A percentile compares a stretch with the other conserved stretches of the same genome.
phyloP scores from a whole-genome alignment of 2,329 filamentous ascomycete species.

The Fusarium sp. region DNA sequence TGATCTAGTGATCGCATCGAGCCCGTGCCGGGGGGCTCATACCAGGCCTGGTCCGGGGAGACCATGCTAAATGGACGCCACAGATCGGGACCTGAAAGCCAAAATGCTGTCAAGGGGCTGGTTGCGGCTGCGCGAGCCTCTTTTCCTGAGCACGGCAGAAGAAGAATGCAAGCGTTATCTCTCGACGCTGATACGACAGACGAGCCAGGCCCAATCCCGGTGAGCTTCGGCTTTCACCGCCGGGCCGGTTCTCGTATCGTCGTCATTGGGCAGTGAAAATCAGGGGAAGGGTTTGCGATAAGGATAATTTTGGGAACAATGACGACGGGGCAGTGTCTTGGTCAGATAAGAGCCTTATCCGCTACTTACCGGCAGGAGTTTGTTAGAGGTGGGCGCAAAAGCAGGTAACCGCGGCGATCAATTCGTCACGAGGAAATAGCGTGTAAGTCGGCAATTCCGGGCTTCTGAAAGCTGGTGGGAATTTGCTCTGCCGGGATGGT shows the following conservation, averaged over 20 bases:
- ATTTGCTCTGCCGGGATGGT: constrained; percentile 12
- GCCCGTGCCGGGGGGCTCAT: constrained; percentile 31
- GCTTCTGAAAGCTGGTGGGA: constrained; percentile 2
- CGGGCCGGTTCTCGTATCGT: constrained; percentile 49
- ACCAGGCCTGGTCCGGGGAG: constrained; percentile 24
- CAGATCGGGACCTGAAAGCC: constrained; percentile 45
- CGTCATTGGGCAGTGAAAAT: constrained; percentile 40
- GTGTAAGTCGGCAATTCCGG: constrained; percentile 47
- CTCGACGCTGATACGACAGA: constrained; percentile 33
- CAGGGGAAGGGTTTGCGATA: constrained; percentile 42
- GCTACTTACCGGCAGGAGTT: constrained; percentile 41
- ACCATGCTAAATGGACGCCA: constrained; percentile 38
- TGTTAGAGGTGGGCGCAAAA: constrained; percentile 17
- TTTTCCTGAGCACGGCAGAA: constrained; percentile 30
- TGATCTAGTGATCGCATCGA: constrained; percentile 27
- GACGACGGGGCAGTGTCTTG: constrained; percentile 30
- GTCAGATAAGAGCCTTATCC: constrained; percentile 41
- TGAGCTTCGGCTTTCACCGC: constrained; percentile 45
- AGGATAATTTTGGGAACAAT: constrained; percentile 28
- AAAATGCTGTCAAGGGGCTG: constrained; percentile 24
- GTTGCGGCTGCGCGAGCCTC: constrained; percentile 30
- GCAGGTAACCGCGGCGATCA: constrained; percentile 34
- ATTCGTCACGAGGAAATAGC: constrained; percentile 39
- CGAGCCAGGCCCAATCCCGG: constrained; percentile 37
- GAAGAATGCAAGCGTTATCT: constrained; percentile 39